Evolutionary conservation across 176 grass and related monocot genomes (phyloP).

Genomic region (Canna indica): DNA sequence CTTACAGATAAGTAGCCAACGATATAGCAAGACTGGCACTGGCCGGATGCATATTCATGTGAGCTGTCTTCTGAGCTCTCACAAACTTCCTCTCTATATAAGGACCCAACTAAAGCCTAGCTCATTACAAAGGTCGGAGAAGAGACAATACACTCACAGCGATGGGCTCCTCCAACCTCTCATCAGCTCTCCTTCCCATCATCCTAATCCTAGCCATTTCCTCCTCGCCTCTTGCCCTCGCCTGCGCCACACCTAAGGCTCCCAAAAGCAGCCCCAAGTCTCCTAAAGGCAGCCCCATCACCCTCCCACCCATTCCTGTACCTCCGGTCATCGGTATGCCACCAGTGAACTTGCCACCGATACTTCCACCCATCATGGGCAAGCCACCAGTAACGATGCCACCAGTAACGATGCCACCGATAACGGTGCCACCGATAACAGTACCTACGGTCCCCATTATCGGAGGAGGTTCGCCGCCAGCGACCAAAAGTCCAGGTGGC

Average conservation of each 20-base stretch:
- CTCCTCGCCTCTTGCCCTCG: background rate
- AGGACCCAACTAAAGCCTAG: too few species aligned
- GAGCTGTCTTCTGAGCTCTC: too few species aligned
- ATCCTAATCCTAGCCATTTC: background rate
- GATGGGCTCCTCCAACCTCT: background rate
- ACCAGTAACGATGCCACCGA: background rate
- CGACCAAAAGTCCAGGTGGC: background rate
- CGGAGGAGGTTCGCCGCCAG: background rate
- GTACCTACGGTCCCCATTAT: too few species aligned
- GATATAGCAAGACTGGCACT: too few species aligned
- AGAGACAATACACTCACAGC: too few species aligned
- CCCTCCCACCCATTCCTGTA: too few species aligned
- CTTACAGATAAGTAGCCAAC: too few species aligned
- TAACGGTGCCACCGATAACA: background rate
- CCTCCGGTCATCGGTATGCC: too few species aligned
- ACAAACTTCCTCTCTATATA: too few species aligned
- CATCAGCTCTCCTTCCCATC: background rate
- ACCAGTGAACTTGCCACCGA: too few species aligned
- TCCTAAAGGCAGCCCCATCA: background rate
- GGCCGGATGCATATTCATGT: too few species aligned
- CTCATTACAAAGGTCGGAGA: too few species aligned
- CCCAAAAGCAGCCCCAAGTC: background rate
- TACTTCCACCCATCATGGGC: background rate
- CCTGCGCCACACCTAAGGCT: background rate
- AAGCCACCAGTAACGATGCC: background rate